A percentile compares a stretch with the other conserved stretches of the same genome.
Evolutionary conservation across 192 early-diverging fungal species (phyloP).

Genomic region (Fimicolochytrium jonesii): DNA sequence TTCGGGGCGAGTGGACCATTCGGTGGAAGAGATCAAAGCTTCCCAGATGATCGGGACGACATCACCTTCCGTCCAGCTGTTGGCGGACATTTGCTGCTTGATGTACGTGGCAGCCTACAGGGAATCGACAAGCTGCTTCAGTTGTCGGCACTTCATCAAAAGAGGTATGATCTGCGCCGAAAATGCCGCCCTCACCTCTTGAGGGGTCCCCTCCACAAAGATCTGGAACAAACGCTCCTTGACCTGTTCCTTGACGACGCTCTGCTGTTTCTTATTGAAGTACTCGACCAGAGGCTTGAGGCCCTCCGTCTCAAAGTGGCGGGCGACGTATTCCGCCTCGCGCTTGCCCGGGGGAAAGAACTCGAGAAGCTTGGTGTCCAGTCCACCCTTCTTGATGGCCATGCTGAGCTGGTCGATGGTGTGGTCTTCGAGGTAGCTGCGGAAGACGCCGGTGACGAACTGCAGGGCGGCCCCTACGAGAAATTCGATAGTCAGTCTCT

Average conservation of each 20-base stretch:
- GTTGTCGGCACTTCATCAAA: too few species aligned
- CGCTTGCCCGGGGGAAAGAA: slow-evolving; percentile 93
- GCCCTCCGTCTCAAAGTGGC: slow-evolving; percentile 90
- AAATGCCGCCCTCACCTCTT: slow-evolving; percentile 35
- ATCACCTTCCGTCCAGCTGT: slow-evolving; percentile 73
- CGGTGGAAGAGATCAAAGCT: slow-evolving; percentile 70
- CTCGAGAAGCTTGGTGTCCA: slow-evolving; percentile 73
- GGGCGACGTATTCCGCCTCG: slow-evolving; percentile 78
- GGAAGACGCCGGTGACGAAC: slow-evolving; percentile 81
- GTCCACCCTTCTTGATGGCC: slow-evolving; percentile 61
- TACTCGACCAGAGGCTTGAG: slow-evolving; percentile 84
- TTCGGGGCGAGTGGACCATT: slow-evolving; percentile 76
- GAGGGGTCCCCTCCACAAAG: slow-evolving; percentile 52
- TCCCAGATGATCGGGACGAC: slow-evolving; percentile 78
- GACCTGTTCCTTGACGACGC: slow-evolving; percentile 62
- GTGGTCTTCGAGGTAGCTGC: slow-evolving; percentile 73
- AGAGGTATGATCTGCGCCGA: too few species aligned
- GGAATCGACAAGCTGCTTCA: too few species aligned
- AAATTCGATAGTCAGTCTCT: too few species aligned
- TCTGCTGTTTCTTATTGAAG: slow-evolving; percentile 69
- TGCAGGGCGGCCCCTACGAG: slow-evolving; percentile 66
- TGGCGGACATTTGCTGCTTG: slow-evolving; percentile 62
- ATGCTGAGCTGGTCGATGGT: slow-evolving; percentile 71
- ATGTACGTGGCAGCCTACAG: slow-evolving; percentile 57
- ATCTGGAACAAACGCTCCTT: slow-evolving; percentile 56